Conservation (phyloP, 257 asterid genomes). For the Linaria vulgaris region DNA sequence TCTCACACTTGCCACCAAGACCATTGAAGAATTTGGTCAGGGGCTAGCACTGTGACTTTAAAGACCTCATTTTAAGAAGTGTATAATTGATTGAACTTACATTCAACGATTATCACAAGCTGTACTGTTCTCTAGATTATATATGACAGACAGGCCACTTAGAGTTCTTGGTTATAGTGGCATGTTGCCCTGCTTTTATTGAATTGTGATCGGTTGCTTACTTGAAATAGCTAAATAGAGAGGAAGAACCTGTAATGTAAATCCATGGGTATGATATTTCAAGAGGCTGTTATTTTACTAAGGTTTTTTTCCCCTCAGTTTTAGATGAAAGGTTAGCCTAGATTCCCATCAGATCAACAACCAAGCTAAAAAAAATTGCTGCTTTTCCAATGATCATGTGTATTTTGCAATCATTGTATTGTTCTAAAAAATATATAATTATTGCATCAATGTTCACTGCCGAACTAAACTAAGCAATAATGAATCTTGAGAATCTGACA, state of each 20-base stretch:
- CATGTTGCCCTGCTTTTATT: too few relatives aligned
- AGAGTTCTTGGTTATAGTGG: neutral
- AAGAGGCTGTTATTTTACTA: too few relatives aligned
- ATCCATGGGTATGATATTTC: too few relatives aligned
- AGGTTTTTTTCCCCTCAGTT: too few relatives aligned
- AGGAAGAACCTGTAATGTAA: too few relatives aligned
- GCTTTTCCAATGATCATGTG: too few relatives aligned
- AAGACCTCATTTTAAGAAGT: neutral
- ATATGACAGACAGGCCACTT: neutral
- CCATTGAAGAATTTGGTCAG: constrained; percentile 66
- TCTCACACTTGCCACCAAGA: constrained; percentile 75
- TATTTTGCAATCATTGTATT: too few relatives aligned
- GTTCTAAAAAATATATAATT: too few relatives aligned
- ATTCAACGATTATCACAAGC: neutral
- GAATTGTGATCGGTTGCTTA: too few relatives aligned
- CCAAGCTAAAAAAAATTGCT: too few relatives aligned
- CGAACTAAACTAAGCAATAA: neutral
- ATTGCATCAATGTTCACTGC: too few relatives aligned
- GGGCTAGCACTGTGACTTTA: constrained; percentile 33
- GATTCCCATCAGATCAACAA: neutral
- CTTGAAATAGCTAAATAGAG: too few relatives aligned
- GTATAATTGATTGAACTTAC: neutral
- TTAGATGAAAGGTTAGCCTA: neutral
- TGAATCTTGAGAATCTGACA: neutral
- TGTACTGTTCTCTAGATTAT: neutral